These are phyloP conservation scores for Sesbania bispinosa DNA, from an alignment of 306 rosid species.

Conservation along the genomic window DNA sequence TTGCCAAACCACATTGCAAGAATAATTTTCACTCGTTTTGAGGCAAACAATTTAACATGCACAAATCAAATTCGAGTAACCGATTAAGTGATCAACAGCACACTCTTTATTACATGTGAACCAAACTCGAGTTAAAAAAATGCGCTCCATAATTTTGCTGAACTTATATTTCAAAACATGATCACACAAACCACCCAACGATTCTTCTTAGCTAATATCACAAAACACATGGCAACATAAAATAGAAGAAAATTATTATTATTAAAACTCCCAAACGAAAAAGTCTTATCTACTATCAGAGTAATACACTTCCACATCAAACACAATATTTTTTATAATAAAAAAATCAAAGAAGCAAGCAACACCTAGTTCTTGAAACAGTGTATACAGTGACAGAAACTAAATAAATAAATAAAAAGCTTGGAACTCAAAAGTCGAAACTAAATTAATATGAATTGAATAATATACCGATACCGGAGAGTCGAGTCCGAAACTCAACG, in stretches of 20 bases:
- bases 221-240: not conserved
- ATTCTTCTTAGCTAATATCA: not conserved
- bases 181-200: not conserved
- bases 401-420: not conserved
- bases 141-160: not conserved
- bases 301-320: not conserved
- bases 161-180: constrained; percentile 1
- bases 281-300: not conserved
- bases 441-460: not conserved
- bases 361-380: not conserved
- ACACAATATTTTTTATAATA: not conserved
- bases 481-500: constrained; percentile 67
- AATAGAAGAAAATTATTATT: not conserved
- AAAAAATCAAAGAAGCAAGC: not conserved
- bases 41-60: not conserved
- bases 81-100: not conserved
- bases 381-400: not conserved
- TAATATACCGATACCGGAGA: constrained; percentile 43
- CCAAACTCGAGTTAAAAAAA: not conserved
- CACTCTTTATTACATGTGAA: not conserved
- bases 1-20: not conserved
- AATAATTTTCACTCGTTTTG: not conserved
- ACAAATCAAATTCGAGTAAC: not conserved
- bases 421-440: not conserved
- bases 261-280: no score